Conservation (phyloP, 23 red algal genomes). For the Chondrus crispus region DNA sequence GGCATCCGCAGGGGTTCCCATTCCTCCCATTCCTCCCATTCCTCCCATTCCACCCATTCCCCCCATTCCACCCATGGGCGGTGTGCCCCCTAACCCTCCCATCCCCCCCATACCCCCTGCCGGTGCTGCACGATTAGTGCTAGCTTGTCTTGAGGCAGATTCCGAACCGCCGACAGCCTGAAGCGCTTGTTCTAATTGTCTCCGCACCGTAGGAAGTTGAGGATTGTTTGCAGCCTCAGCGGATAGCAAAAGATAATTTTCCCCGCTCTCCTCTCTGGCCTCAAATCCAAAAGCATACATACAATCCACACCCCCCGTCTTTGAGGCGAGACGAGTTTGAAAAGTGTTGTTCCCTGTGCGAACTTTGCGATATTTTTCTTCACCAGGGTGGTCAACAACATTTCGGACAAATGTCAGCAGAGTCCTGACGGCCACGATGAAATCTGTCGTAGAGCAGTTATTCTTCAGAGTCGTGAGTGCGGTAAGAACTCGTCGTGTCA, state of each 20-base stretch:
- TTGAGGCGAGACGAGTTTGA: constrained; percentile 48
- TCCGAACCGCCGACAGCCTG: neutral
- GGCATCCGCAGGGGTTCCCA: neutral
- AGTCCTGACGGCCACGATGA: constrained; percentile 53
- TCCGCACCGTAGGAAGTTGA: constrained; percentile 28
- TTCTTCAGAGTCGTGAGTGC: constrained; percentile 48
- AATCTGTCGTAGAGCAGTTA: constrained; percentile 30
- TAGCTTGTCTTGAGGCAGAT: neutral
- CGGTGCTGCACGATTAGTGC: neutral
- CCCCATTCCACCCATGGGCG: constrained; percentile 13
- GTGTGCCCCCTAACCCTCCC: neutral
- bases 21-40: constrained; percentile 20
- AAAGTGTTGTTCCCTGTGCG: constrained; percentile 47
- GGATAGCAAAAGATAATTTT: constrained; percentile 34
- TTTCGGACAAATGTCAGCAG: constrained; percentile 73
- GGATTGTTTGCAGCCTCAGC: constrained; percentile 42
- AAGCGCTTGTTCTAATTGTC: constrained; percentile 53
- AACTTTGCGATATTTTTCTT: constrained; percentile 51
- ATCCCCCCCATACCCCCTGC: neutral
- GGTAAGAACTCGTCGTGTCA: constrained; percentile 27
- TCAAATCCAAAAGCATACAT: constrained; percentile 76
- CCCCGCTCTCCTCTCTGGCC: constrained; percentile 38
- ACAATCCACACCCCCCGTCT: constrained; percentile 36
- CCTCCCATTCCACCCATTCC: constrained; percentile 16
- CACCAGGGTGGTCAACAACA: constrained; percentile 45